These are phyloP conservation scores for Penicillium robsamsonii DNA, from an alignment of 495 filamentous ascomycete genomes.

Conservation along the genomic window DNA sequence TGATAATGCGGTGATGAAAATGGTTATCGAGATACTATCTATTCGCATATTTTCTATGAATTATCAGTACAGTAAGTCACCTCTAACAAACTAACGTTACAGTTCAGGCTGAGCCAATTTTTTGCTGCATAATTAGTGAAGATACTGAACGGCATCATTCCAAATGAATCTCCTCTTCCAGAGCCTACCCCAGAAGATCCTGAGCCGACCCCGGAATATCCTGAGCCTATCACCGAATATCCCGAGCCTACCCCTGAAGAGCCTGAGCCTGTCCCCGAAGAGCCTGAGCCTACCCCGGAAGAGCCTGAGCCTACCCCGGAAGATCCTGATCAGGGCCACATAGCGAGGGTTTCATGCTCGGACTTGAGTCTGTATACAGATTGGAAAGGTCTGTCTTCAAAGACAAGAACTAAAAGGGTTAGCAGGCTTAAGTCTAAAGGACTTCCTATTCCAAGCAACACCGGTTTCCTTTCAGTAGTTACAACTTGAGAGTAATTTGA, in stretches of 20 bases:
- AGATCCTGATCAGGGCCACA: slow-evolving; percentile 10
- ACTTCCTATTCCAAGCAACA: slow-evolving; percentile 9
- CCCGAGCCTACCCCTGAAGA: slow-evolving; percentile 6
- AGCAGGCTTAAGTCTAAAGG: slow-evolving; percentile 12
- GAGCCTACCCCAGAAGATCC: slow-evolving; percentile 3
- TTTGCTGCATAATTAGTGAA: slow-evolving; percentile 6
- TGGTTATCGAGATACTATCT: slow-evolving; percentile 16
- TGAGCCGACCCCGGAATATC: not conserved
- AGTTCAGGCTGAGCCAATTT: slow-evolving; percentile 1
- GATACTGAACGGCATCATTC: slow-evolving; percentile 3
- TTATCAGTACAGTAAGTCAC: slow-evolving; percentile 2
- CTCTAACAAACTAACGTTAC: slow-evolving; percentile 7
- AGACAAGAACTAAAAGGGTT: slow-evolving; percentile 10
- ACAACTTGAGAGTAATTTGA: slow-evolving; percentile 9
- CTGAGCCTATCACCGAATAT: not conserved
- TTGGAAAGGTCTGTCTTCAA: slow-evolving; percentile 10
- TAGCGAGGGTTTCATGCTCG: slow-evolving; percentile 12
- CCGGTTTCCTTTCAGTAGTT: slow-evolving; percentile 12
- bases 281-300: slow-evolving; percentile 7
- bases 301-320: slow-evolving; percentile 2
- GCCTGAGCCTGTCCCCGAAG: slow-evolving; percentile 6
- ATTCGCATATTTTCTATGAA: slow-evolving; percentile 14
- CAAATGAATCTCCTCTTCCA: slow-evolving; percentile 2
- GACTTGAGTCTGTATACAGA: slow-evolving; percentile 8
- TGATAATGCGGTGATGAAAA: slow-evolving; percentile 17